Base-by-base conservation (phyloP, 495 filamentous ascomycete species). In the Aspergillus asperescens region DNA sequence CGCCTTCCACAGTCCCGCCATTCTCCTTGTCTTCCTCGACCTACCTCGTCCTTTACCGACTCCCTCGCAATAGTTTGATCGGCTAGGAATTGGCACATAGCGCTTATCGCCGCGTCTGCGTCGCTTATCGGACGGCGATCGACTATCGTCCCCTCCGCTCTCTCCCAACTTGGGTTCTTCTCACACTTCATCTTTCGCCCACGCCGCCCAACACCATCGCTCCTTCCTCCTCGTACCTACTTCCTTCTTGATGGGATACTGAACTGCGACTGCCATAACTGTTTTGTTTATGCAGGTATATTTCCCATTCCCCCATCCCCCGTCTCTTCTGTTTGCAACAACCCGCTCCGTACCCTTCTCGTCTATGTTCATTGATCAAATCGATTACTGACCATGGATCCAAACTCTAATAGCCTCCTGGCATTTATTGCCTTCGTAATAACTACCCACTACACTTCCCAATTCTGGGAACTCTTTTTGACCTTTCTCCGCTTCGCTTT, bases 41-140 rank as follows among this genome's bases (percentile, higher is more conserved):
- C n/a, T n/a, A n/a, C n/a, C n/a, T n/a, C n/a, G n/a, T n/a, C n/a
- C n/a, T n/a, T n/a, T n/a, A n/a, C n/a, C n/a, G n/a, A n/a, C n/a
- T n/a, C n/a, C n/a, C n/a, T 35, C 16, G 13, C 32, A 4, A 7
- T 32, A 6, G 10, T 32, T n/a, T 16, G n/a, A 3, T 15, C 32
- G 15, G 32, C 32, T 12, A 7, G 1, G 32, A 16, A 16, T 3
- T 16, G n/a, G 4, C 32, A 12, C n/a, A 5, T 35, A 3, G 32
- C 51, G 55, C 52, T 62, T 62, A 62, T 62, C 59, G 59, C 47
- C 52, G 53, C 54, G 55, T 49, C 52, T 55, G 52, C 46, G 55
- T 58, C 59, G 51, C 55, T 62, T 62, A 62, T 62, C 59, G 54
- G 42, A 19, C 18, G 31, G 31, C 3, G 31, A 28, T 43, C 43